phyloP scores from a whole-genome alignment of 495 filamentous ascomycete species.

The Penicillium atrosanguineum region DNA sequence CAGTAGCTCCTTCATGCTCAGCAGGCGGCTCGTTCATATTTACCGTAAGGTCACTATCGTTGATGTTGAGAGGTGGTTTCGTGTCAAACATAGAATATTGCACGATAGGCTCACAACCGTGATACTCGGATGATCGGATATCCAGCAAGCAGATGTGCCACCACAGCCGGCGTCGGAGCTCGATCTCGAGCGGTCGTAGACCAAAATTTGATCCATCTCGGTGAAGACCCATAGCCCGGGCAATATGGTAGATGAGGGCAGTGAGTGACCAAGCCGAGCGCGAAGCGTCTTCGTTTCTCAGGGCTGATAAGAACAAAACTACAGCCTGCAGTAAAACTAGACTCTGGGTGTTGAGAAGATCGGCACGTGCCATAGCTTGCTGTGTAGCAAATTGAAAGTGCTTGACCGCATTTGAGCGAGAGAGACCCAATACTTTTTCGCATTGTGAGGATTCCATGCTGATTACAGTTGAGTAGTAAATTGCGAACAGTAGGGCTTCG shows the following conservation, averaged over 20 bases:
- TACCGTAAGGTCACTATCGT: constrained; percentile 67
- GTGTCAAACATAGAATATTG: constrained; percentile 64
- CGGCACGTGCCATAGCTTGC: constrained; percentile 65
- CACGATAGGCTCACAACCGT: constrained; percentile 63
- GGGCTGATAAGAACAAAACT: constrained; percentile 57
- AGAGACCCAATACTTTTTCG: neutral
- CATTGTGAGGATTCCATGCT: constrained; percentile 46
- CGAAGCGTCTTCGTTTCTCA: constrained; percentile 54
- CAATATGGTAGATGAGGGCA: constrained; percentile 63
- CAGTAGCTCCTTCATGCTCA: constrained; percentile 59
- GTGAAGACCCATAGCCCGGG: constrained; percentile 69
- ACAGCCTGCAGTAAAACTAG: constrained; percentile 67
- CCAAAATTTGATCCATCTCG: constrained; percentile 63
- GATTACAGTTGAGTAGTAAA: constrained; percentile 68
- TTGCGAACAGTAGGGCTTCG: constrained; percentile 68
- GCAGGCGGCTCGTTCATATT: constrained; percentile 55
- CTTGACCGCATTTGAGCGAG: constrained; percentile 4
- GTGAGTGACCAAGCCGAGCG: constrained; percentile 56
- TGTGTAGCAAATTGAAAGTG: constrained; percentile 61
- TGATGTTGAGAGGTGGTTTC: constrained; percentile 63
- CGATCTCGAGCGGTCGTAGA: constrained; percentile 59
- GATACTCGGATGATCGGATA: constrained; percentile 68
- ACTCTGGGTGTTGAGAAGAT: constrained; percentile 65
- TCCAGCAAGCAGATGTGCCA: constrained; percentile 74
- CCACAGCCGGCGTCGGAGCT: constrained; percentile 70